phyloP scores from a whole-genome alignment of 2,329 filamentous ascomycete genomes.

The Diaporthe citrichinensis region DNA sequence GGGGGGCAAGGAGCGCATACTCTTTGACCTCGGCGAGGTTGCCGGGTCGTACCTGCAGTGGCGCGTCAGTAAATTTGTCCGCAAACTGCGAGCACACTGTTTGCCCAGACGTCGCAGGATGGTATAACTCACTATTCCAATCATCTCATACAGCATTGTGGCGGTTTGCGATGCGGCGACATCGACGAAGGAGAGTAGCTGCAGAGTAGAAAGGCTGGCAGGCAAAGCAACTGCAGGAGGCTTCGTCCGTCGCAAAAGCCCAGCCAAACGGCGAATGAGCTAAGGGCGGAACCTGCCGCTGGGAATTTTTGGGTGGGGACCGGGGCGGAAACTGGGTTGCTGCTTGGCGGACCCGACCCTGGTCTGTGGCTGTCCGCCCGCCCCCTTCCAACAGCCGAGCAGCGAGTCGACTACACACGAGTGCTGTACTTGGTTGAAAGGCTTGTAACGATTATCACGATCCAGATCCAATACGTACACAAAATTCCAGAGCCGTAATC shows the following conservation, averaged over 20 bases:
- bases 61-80: neutral
- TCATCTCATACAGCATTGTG: constrained; percentile 96
- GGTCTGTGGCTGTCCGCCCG: neutral
- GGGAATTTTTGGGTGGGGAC: constrained; percentile 36
- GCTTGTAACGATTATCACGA: neutral
- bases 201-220: neutral
- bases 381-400: neutral
- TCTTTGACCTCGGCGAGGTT: constrained; percentile 94
- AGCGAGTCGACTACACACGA: neutral
- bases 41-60: constrained; percentile 86
- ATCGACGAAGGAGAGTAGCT: constrained; percentile 16
- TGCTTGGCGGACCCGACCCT: neutral
- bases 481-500: neutral
- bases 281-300: constrained; percentile 31
- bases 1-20: constrained; percentile 75
- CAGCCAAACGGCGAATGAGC: neutral
- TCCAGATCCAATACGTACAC: too few species aligned
- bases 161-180: constrained; percentile 40
- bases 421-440: neutral
- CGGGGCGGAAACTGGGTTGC: neutral
- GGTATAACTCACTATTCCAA: constrained; percentile 83
- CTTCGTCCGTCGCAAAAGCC: constrained; percentile 9
- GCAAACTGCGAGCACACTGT: too few species aligned
- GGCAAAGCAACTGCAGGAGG: neutral
- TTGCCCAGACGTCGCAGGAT: neutral